These are phyloP conservation scores for Talaromyces pinophilus DNA, from an alignment of 2,329 filamentous ascomycete genomes.

Conservation along the genomic window DNA sequence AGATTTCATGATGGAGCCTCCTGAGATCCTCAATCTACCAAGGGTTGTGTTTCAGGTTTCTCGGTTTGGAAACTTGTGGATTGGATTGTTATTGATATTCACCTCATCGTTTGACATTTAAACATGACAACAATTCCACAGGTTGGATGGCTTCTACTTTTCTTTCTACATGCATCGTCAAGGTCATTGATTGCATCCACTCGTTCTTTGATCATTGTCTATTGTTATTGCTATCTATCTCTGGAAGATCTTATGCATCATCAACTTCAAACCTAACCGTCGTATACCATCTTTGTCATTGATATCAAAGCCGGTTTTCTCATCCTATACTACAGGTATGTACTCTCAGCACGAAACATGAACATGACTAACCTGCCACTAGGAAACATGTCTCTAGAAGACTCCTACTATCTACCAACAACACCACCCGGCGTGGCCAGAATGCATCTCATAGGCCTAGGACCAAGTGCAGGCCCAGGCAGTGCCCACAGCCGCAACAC, in stretches of 20 bases:
- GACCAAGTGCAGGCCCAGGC: background rate
- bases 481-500: constrained; percentile 60
- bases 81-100: constrained; percentile 30
- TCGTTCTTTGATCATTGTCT: constrained; percentile 12
- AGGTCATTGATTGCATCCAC: constrained; percentile 1
- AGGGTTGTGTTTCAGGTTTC: constrained; percentile 43
- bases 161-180: constrained; percentile 15
- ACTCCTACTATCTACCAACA: constrained; percentile 46
- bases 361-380: background rate
- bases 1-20: constrained; percentile 37
- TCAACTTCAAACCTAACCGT: background rate
- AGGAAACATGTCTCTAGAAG: constrained; percentile 45
- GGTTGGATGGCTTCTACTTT: constrained; percentile 17
- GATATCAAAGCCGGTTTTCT: constrained; percentile 13
- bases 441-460: constrained; percentile 33
- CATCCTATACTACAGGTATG: background rate
- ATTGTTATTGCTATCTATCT: background rate
- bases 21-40: constrained; percentile 5
- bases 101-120: constrained; percentile 38
- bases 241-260: constrained; percentile 7
- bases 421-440: constrained; percentile 46
- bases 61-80: constrained; percentile 32
- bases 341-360: background rate
- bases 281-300: background rate
- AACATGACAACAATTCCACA: constrained; percentile 40